Conservation (phyloP, 1,139 yeast genomes). For the Kurtzmaniella quercitrusa region DNA sequence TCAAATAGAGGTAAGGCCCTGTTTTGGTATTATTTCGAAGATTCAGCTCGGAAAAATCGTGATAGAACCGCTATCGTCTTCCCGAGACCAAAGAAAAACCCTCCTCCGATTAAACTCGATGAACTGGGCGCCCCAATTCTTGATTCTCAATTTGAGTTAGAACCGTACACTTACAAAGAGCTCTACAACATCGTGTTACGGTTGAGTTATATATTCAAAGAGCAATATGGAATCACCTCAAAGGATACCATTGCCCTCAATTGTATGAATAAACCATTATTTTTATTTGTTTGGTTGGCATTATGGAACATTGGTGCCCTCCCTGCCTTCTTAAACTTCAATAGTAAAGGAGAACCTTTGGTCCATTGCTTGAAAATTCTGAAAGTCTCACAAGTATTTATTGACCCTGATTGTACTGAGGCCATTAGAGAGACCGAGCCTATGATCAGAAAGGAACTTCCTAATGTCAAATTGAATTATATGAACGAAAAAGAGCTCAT, state of each 20-base stretch:
- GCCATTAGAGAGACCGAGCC: constrained; percentile 53
- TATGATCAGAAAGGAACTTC: constrained; percentile 40
- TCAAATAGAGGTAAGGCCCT: constrained; percentile 49
- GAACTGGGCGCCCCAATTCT: constrained; percentile 31
- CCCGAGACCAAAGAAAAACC: constrained; percentile 49
- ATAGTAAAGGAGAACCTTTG: constrained; percentile 67
- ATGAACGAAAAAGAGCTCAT: constrained; percentile 51
- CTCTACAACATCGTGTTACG: constrained; percentile 61
- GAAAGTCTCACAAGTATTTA: constrained; percentile 58
- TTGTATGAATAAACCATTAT: constrained; percentile 80
- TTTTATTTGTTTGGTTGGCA: constrained; percentile 76
- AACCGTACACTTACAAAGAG: constrained; percentile 64
- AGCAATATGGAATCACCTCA: constrained; percentile 60
- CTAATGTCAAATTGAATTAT: constrained; percentile 43
- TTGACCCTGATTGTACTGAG: constrained; percentile 66
- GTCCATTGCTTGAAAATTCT: constrained; percentile 78
- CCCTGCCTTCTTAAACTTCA: constrained; percentile 85
- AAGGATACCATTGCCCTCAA: constrained; percentile 74
- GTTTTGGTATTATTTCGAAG: constrained; percentile 65
- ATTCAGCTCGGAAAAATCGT: constrained; percentile 47
- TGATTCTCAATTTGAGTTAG: constrained; percentile 57
- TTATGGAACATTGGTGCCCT: constrained; percentile 89
- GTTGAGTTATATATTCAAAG: constrained; percentile 59
- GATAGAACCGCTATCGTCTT: constrained; percentile 54
- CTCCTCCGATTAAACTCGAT: constrained; percentile 26